A percentile compares a stretch with the other conserved stretches of the same genome.
Conservation (phyloP, 164 flowering plant genomes). For the Protea cynaroides region DNA sequence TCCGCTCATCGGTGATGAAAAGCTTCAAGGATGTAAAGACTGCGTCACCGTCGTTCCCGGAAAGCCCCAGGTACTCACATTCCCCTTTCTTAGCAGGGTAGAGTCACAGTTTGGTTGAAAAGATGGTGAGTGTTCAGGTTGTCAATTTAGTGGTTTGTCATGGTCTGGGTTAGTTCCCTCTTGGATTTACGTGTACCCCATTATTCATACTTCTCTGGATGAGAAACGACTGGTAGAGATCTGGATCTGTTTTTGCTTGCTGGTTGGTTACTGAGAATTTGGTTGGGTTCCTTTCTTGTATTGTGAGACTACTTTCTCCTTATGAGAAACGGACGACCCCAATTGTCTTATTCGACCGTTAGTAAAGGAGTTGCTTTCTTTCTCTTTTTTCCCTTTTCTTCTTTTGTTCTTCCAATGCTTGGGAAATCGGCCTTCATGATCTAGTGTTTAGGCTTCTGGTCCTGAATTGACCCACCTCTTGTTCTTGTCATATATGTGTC, state of each 20-base stretch:
- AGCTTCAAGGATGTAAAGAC: slow-evolving; percentile 86
- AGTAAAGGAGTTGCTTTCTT: not conserved
- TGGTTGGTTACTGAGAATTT: not conserved
- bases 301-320: not conserved
- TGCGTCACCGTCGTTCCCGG: slow-evolving; percentile 78
- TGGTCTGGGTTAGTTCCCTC: not conserved
- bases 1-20: slow-evolving; percentile 87
- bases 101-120: not conserved
- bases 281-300: not conserved
- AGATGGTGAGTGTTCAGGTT: too few species aligned
- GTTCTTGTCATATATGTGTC: too few species aligned
- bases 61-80: slow-evolving; percentile 73
- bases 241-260: not conserved
- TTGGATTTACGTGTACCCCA: not conserved
- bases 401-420: too few species aligned
- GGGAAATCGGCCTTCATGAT: too few species aligned
- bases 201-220: too few species aligned
- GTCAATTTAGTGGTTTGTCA: too few species aligned
- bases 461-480: too few species aligned
- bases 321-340: not conserved
- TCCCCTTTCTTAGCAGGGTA: not conserved
- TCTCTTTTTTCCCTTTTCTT: too few species aligned
- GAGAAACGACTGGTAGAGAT: too few species aligned
- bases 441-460: too few species aligned
- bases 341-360: not conserved